Percentiles rank a stretch among this genome's conserved stretches.
phyloP scores from a whole-genome alignment of 345 rosid species.

The Citrus sinensis region DNA sequence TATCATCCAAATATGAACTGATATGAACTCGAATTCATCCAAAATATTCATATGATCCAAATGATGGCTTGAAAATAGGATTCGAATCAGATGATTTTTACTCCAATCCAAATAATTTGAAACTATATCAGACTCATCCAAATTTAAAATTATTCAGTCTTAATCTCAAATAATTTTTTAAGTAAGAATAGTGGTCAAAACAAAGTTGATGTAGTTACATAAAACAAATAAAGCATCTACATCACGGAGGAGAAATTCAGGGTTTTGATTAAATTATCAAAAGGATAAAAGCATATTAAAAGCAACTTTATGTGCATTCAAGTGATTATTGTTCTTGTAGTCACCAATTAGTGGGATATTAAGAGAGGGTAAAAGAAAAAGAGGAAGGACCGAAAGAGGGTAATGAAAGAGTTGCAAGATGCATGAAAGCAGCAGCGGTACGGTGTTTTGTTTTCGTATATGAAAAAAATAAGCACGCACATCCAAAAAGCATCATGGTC shows the following conservation, averaged over 20 bases:
- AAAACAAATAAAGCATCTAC: neutral
- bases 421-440: neutral
- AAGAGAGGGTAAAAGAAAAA: neutral
- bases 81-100: too few relatives aligned
- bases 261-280: neutral
- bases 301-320: neutral
- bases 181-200: neutral
- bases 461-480: neutral
- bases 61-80: too few relatives aligned
- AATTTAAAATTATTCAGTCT: rapidly evolving
- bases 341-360: neutral
- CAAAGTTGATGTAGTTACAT: neutral
- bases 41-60: too few relatives aligned
- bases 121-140: rapidly evolving
- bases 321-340: neutral
- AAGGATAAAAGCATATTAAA: neutral
- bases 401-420: neutral
- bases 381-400: too few relatives aligned
- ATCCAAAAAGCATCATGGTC: neutral
- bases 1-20: too few relatives aligned
- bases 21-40: too few relatives aligned
- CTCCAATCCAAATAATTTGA: too few relatives aligned
- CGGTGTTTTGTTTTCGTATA: neutral
- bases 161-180: too few relatives aligned
- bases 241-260: neutral